Percentiles rank a stretch among this genome's conserved stretches.
Conservation (phyloP, 1,284 basidiomycete genomes). For the Ustilago tritici region DNA sequence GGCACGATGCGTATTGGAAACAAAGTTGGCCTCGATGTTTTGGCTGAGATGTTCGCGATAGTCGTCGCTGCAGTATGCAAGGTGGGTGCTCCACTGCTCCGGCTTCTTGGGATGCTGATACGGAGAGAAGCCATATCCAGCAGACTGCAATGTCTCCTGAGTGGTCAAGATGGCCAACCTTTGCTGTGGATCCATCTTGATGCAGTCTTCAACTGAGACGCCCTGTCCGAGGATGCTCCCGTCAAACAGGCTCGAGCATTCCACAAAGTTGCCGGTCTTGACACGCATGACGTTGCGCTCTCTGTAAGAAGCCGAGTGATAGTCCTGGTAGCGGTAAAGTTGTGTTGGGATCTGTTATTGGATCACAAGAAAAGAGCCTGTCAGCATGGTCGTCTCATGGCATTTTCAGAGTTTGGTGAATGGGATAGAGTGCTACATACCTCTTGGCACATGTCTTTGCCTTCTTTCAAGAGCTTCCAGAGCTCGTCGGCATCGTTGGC, state of each 20-base stretch:
- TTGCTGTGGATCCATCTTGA: slow-evolving; percentile 52
- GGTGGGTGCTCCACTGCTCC: slow-evolving; percentile 45
- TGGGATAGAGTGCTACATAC: slow-evolving; percentile 7
- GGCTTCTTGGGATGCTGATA: slow-evolving; percentile 18
- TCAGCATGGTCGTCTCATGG: not conserved
- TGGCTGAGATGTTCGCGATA: slow-evolving; percentile 52
- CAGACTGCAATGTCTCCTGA: slow-evolving; percentile 37
- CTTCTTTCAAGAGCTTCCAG: slow-evolving; percentile 45
- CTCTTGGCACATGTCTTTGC: slow-evolving; percentile 45
- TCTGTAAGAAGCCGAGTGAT: slow-evolving; percentile 43
- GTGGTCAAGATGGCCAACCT: slow-evolving; percentile 42
- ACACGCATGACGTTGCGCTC: slow-evolving; percentile 58
- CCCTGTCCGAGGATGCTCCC: slow-evolving; percentile 22
- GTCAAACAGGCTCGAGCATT: slow-evolving; percentile 38
- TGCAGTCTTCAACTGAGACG: slow-evolving; percentile 23
- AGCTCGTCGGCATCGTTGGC: slow-evolving; percentile 48
- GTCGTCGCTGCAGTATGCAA: slow-evolving; percentile 53
- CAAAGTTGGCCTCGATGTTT: slow-evolving; percentile 36
- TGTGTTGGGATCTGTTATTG: slow-evolving; percentile 30
- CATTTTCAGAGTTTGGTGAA: too few species aligned
- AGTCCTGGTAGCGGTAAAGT: slow-evolving; percentile 51
- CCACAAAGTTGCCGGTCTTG: slow-evolving; percentile 42
- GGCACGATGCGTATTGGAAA: slow-evolving; percentile 42
- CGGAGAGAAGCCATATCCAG: slow-evolving; percentile 41
- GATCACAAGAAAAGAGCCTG: not conserved